These are phyloP conservation scores for Colletotrichum zoysiae DNA, from an alignment of 2,329 filamentous ascomycete genomes.

Conservation along the genomic window DNA sequence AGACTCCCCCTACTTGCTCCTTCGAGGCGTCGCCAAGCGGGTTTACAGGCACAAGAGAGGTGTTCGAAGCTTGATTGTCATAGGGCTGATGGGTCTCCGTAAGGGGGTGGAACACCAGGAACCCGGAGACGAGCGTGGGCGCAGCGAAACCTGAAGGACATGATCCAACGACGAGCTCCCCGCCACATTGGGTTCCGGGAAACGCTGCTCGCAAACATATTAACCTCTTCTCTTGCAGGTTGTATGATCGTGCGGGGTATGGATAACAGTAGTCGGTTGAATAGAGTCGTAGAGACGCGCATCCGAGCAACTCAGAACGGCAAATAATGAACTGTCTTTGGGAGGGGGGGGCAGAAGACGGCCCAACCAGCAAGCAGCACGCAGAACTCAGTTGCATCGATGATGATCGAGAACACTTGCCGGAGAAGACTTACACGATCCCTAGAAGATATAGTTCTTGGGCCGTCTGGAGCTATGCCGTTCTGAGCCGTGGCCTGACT, in stretches of 20 bases:
- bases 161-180: constrained; percentile 6
- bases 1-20: not conserved
- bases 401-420: not conserved
- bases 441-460: constrained; percentile 25
- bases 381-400: not conserved
- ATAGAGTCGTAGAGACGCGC: not conserved
- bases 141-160: not conserved
- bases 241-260: not conserved
- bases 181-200: constrained; percentile 19
- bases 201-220: not conserved
- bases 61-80: constrained; percentile 24
- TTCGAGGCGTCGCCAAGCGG: constrained; percentile 17
- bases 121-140: not conserved
- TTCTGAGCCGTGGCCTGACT: constrained; percentile 30
- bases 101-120: constrained; percentile 12
- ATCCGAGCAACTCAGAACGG: not conserved
- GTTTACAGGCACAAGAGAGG: not conserved
- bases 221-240: not conserved
- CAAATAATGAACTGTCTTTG: not conserved
- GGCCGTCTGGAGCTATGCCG: constrained; percentile 22
- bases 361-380: not conserved
- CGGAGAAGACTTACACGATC: not conserved
- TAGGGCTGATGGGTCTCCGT: constrained; percentile 26
- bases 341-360: constrained; percentile 14
- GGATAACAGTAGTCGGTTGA: constrained; percentile 7